Evolutionary conservation across 208 protist genomes (phyloP).

Genomic region (Leishmania aethiopica): DNA sequence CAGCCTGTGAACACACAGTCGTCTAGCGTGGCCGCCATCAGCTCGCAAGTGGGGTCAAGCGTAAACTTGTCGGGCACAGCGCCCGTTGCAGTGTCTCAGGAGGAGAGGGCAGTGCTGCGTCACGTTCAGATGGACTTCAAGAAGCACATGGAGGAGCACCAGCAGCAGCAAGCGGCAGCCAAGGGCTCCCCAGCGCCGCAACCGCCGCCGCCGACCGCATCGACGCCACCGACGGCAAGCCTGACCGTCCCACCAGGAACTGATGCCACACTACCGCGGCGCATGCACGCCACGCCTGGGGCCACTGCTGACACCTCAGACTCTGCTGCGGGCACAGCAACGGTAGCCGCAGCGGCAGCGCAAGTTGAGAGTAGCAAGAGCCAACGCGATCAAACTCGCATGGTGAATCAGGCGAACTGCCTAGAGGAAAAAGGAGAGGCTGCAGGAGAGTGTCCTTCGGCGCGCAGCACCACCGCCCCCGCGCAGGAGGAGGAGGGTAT

Average conservation of each 20-base stretch:
- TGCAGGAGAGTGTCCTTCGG: not conserved
- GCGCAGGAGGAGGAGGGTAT: conserved; percentile 18
- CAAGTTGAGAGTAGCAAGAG: not conserved
- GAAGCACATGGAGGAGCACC: conserved; percentile 29
- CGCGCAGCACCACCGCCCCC: conserved; percentile 13
- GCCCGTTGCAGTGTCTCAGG: conserved; percentile 55
- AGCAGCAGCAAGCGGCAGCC: conserved; percentile 1
- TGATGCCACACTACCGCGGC: not conserved
- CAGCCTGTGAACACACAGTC: not conserved
- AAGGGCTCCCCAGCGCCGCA: conserved; percentile 4
- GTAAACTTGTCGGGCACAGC: not conserved
- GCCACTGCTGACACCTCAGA: not conserved
- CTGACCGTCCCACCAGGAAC: conserved; percentile 1
- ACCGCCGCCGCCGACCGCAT: conserved; percentile 16
- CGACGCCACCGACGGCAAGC: conserved; percentile 18
- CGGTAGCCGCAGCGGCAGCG: not conserved
- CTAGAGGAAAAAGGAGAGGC: not conserved
- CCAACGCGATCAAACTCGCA: not conserved
- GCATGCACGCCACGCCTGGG: conserved; percentile 2
- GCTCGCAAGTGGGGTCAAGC: not conserved
- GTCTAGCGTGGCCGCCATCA: not conserved
- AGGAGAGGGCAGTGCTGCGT: conserved; percentile 52
- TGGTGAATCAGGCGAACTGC: conserved; percentile 1
- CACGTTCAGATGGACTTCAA: conserved; percentile 55
- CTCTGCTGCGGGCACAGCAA: not conserved